Percentiles rank a stretch among this genome's conserved stretches.
These are phyloP conservation scores for Striga hermonthica DNA, from an alignment of 305 asterid species.

Conservation along the genomic window DNA sequence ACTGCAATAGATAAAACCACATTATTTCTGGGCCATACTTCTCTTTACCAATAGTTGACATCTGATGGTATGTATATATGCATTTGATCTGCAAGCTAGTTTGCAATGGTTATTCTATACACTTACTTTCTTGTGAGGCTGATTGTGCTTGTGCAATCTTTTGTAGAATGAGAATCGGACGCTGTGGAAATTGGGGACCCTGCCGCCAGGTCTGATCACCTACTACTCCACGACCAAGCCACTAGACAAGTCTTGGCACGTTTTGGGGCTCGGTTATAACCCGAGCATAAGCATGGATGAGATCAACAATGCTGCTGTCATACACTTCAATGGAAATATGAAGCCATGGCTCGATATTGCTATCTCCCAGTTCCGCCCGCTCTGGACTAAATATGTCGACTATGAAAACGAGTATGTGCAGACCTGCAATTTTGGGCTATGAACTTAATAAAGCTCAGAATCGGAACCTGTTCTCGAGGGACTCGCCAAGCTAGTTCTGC, in stretches of 20 bases:
- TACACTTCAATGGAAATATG: slow-evolving; percentile 74
- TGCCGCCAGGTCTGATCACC: slow-evolving; percentile 73
- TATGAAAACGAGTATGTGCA: slow-evolving; percentile 71
- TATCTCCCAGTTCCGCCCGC: slow-evolving; percentile 59
- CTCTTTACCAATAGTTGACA: slow-evolving; percentile 2
- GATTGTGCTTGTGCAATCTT: slow-evolving; percentile 14
- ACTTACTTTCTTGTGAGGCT: slow-evolving; percentile 18
- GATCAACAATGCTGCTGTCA: slow-evolving; percentile 68
- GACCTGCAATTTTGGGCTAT: slow-evolving; percentile 74
- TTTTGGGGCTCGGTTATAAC: slow-evolving; percentile 74
- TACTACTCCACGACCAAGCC: slow-evolving; percentile 81
- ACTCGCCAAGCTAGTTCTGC: slow-evolving; percentile 38
- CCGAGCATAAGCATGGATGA: slow-evolving; percentile 74
- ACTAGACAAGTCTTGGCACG: slow-evolving; percentile 71
- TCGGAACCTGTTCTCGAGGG: slow-evolving; percentile 34
- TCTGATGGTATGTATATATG: not conserved
- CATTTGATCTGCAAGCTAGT: slow-evolving; percentile 4
- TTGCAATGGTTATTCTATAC: not conserved
- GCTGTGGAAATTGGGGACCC: slow-evolving; percentile 65
- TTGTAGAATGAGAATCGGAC: slow-evolving; percentile 77
- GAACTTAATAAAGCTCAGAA: slow-evolving; percentile 19
- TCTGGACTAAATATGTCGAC: slow-evolving; percentile 70
- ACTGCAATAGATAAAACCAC: not conserved
- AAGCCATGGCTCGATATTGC: slow-evolving; percentile 85
- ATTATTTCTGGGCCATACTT: slow-evolving; percentile 3